These are phyloP conservation scores for Fusarium pilosicola DNA, from an alignment of 2,329 filamentous ascomycete species.

Conservation along the genomic window DNA sequence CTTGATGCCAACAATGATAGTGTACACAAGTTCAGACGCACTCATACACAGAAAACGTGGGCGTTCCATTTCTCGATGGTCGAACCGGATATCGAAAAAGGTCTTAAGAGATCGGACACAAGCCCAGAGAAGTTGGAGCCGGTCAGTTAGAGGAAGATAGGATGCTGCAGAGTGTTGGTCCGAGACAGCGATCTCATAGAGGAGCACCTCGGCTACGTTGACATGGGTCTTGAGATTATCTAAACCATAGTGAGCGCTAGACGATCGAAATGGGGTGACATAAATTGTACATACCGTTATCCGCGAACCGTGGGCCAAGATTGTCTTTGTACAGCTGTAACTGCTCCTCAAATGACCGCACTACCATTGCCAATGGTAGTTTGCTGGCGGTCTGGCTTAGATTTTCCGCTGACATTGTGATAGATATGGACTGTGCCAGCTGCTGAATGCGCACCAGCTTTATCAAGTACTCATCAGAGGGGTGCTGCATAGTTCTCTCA, in stretches of 20 bases:
- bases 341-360: constrained; percentile 57
- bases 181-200: constrained; percentile 59
- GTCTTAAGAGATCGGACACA: constrained; percentile 54
- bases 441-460: constrained; percentile 60
- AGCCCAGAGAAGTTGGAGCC: constrained; percentile 58
- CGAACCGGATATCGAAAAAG: constrained; percentile 54
- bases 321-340: constrained; percentile 52
- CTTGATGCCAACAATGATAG: constrained; percentile 58
- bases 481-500: constrained; percentile 53
- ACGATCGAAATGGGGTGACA: neutral
- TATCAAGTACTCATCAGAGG: constrained; percentile 57
- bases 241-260: constrained; percentile 33
- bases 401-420: constrained; percentile 50
- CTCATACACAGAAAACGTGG: constrained; percentile 57
- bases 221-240: constrained; percentile 55
- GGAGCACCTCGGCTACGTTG: constrained; percentile 57
- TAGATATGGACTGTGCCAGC: constrained; percentile 58
- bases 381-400: constrained; percentile 47
- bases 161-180: constrained; percentile 48
- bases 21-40: constrained; percentile 59
- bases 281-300: constrained; percentile 47
- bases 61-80: constrained; percentile 45
- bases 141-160: constrained; percentile 50
- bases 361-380: constrained; percentile 53
- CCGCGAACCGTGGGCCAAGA: constrained; percentile 49